Conservation (phyloP, 345 rosid species). For the Aquilaria yunnanensis region DNA sequence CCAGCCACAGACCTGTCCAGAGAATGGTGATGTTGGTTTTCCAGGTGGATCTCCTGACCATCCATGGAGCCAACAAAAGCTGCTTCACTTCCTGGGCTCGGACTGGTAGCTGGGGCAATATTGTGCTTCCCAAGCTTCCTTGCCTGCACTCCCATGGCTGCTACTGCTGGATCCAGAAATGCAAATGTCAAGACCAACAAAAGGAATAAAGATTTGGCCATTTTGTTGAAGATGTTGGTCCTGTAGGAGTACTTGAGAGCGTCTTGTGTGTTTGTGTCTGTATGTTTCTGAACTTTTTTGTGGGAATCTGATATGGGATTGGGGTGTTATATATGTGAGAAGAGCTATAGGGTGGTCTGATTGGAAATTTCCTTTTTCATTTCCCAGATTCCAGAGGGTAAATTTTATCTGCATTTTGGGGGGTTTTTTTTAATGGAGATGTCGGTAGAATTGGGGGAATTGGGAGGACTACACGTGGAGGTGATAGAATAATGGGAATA, state of each 20-base stretch:
- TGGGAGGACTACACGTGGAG: slow-evolving; percentile 26
- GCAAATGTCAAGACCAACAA: slow-evolving; percentile 23
- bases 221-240: slow-evolving; percentile 14
- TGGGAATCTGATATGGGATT: not conserved
- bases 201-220: slow-evolving; percentile 22
- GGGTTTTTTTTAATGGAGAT: slow-evolving; percentile 11
- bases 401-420: slow-evolving; percentile 1
- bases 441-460: slow-evolving; percentile 30
- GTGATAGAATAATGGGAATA: slow-evolving; percentile 25
- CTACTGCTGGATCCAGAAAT: slow-evolving; percentile 19
- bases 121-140: slow-evolving; percentile 46
- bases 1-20: slow-evolving; percentile 69
- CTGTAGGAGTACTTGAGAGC: not conserved
- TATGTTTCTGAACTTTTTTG: too few species aligned
- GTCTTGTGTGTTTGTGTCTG: not conserved
- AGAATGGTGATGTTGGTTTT: slow-evolving; percentile 31
- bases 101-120: slow-evolving; percentile 15
- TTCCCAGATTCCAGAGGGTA: slow-evolving; percentile 13
- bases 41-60: slow-evolving; percentile 15
- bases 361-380: slow-evolving; percentile 32
- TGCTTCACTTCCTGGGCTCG: slow-evolving; percentile 7
- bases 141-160: slow-evolving; percentile 24
- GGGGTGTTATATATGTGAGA: slow-evolving; percentile 8
- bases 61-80: slow-evolving; percentile 11
- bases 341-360: slow-evolving; percentile 19